A percentile compares a stretch with the other conserved stretches of the same genome.
Conservation (phyloP, 2,329 filamentous ascomycete species). For the Penicillium glabrum region DNA sequence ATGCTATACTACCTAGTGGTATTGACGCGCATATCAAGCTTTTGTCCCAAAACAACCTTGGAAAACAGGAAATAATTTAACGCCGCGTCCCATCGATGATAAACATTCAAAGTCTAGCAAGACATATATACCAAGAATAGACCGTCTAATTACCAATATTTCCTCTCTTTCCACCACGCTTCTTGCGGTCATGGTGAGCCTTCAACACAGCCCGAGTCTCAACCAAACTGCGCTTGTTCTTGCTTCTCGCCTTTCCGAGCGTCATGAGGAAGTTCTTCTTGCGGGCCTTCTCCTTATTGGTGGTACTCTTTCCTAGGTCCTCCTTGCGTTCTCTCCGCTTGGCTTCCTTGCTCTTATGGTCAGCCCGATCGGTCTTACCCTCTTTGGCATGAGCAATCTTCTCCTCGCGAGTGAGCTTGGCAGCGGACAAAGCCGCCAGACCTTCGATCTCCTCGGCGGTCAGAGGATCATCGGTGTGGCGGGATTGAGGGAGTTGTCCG, state of each 20-base stretch:
- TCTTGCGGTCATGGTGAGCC: slow-evolving; percentile 78
- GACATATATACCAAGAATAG: background rate
- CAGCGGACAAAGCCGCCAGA: slow-evolving; percentile 66
- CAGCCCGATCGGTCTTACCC: slow-evolving; percentile 71
- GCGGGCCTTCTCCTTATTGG: slow-evolving; percentile 93
- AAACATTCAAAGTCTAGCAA: background rate
- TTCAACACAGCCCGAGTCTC: slow-evolving; percentile 79
- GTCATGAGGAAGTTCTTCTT: slow-evolving; percentile 99
- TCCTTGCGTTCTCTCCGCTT: slow-evolving; percentile 85
- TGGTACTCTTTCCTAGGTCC: slow-evolving; percentile 88
- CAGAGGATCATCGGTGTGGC: slow-evolving; percentile 82
- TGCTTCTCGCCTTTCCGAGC: slow-evolving; percentile 89
- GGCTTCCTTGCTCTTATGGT: slow-evolving; percentile 84
- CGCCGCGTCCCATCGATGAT: background rate
- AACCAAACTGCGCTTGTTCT: slow-evolving; percentile 90
- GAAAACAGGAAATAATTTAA: background rate
- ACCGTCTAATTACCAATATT: slow-evolving; percentile 52
- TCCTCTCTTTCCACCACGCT: slow-evolving; percentile 77
- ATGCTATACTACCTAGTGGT: background rate
- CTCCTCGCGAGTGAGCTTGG: slow-evolving; percentile 87
- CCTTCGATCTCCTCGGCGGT: slow-evolving; percentile 92
- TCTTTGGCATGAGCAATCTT: slow-evolving; percentile 79
- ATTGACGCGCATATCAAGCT: background rate
- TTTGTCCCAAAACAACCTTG: background rate
- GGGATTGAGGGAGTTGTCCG: slow-evolving; percentile 50